A percentile compares a stretch with the other conserved stretches of the same genome.
phyloP scores from a whole-genome alignment of 352 stramenopile genomes.

The Phytophthora parvispora region DNA sequence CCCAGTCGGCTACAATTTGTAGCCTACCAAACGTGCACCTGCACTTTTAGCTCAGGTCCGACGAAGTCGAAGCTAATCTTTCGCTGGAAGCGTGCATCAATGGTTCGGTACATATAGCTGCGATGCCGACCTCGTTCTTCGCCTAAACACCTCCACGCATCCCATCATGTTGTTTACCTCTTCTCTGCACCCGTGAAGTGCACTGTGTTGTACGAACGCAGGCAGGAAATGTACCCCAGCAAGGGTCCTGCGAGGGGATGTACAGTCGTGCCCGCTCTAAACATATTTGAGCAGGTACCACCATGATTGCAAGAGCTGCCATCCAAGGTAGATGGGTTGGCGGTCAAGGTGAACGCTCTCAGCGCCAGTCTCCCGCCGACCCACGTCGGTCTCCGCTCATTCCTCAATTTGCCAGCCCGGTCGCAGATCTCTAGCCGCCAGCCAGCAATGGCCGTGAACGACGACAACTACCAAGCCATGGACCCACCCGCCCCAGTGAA shows the following conservation, averaged over 20 bases:
- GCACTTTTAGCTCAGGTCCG: no score
- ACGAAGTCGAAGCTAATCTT: no score
- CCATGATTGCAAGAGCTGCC: background rate
- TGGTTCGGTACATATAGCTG: no score
- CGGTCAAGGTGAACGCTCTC: background rate
- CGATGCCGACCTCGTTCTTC: no score
- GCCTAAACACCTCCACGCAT: background rate
- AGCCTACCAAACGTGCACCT: no score
- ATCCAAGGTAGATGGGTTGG: slow-evolving; percentile 1
- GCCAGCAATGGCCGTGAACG: slow-evolving; percentile 13
- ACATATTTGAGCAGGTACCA: background rate
- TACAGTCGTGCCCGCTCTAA: background rate
- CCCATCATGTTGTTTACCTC: background rate
- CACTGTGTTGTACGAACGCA: background rate
- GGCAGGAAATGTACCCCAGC: background rate
- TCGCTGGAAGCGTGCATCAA: no score
- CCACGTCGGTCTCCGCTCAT: slow-evolving; percentile 7
- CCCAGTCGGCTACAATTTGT: no score
- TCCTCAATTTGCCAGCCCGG: slow-evolving; percentile 26
- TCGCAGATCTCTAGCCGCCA: slow-evolving; percentile 11
- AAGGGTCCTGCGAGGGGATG: background rate
- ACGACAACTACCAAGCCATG: slow-evolving; percentile 37
- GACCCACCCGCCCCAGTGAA: slow-evolving; percentile 24
- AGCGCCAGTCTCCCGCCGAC: background rate
- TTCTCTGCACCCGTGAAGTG: background rate